Evolutionary conservation across 257 asterid species (phyloP), one percentile per base, ranked within the genome.

Genomic region (Knoxia roxburghii): DNA sequence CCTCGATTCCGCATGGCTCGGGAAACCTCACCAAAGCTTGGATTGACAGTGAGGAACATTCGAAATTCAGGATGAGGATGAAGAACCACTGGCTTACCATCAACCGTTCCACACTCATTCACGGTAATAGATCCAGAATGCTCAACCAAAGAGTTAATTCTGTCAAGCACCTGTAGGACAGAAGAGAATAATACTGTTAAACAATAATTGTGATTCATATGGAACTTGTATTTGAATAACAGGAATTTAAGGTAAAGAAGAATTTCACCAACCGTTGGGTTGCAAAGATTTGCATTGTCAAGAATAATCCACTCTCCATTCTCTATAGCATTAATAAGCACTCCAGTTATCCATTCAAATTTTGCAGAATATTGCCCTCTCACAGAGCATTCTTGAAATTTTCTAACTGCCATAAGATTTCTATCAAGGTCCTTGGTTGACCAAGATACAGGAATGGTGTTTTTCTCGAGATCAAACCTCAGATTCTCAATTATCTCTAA

Each of bases 1-100:
- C 97, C 99, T 82, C 99, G 81, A 70, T 94, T 94, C 74, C 99
- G 79, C 99, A 94, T 94, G 68, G 99, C 99, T 72, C 99, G 86
- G 64, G 99, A 94, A 48, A 94, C 96, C 73, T 94, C 99, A 68
- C 99, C 99, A 70, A 77, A 75, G 83, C 76, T 76, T 65, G 99
- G 97, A 75, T 90, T 87, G 23, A 94, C 93, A 23, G 99, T 94
- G 69, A 94, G 82, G 78, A 94, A 94, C 99, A 94, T 85, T 61
- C 97, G 88, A 66, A 94, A 94, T 63, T 81, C 82, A 64, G 93
- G 89, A 79, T 94, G 97, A 30, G 99, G 99, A 56, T 80, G 95
- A 59, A 94, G 85, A 77, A 90, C 82, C 73, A 90, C 82, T 17
- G 97, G 89, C 58, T 83, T 75, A 63, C 99, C 99, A 53, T 94